These are phyloP conservation scores for Trichoderma virens DNA, from an alignment of 495 filamentous ascomycete species.

Conservation along the genomic window DNA sequence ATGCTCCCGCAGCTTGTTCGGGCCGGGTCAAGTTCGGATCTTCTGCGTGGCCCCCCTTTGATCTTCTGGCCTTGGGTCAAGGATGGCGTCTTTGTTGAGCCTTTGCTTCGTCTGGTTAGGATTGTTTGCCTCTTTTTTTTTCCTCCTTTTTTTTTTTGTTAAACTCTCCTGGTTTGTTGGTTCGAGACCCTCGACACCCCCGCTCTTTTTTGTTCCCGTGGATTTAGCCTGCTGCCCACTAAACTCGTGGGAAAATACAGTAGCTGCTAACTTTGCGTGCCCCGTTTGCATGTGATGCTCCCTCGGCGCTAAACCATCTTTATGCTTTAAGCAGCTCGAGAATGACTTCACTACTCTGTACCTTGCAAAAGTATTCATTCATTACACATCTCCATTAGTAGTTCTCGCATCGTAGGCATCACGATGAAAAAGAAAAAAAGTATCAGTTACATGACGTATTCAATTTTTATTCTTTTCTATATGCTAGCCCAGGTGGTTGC, in stretches of 20 bases:
- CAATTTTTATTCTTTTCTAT: neutral
- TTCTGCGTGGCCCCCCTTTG: too few relatives aligned
- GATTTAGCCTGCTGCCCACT: neutral
- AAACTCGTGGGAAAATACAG: too few relatives aligned
- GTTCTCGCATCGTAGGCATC: too few relatives aligned
- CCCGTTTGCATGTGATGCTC: neutral
- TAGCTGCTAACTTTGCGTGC: too few relatives aligned
- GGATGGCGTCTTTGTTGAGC: too few relatives aligned
- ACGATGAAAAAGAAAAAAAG: neutral
- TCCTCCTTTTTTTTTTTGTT: neutral
- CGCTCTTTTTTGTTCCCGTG: neutral
- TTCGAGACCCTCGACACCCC: too few relatives aligned
- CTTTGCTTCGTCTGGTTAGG: too few relatives aligned
- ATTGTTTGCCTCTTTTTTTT: too few relatives aligned
- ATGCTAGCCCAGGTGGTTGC: neutral
- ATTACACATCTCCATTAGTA: too few relatives aligned
- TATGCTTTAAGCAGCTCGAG: neutral
- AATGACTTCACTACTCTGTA: too few relatives aligned
- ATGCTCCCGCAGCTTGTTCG: neutral
- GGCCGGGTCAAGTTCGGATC: neutral
- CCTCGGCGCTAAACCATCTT: neutral
- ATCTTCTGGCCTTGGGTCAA: too few relatives aligned
- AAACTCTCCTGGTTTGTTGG: neutral
- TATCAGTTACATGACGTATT: neutral
- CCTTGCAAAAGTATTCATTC: too few relatives aligned